Evolutionary conservation across 2,329 filamentous ascomycete genomes (phyloP), one percentile per base, ranked within the genome.

Genomic region (Paecilomyces sp.): DNA sequence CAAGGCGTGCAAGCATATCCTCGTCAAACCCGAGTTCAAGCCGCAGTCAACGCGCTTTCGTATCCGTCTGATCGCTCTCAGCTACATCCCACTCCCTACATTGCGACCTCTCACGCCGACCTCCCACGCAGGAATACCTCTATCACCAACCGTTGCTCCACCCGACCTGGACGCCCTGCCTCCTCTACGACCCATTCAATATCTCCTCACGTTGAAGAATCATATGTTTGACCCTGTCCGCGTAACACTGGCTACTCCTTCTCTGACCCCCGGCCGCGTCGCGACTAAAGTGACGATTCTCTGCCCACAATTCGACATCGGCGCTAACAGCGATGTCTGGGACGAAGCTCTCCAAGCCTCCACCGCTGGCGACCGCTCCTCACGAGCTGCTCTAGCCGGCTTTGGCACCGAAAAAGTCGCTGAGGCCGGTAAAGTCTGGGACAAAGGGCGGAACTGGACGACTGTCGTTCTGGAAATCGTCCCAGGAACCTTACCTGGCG

Each of bases 391-490:
- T 22, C 41, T 18, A 47, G 41, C 18, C 22, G 51, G 74, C 66
- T 76, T 67, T 52, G 71, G 67, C 28, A 70, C 71, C n/a, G 74
- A 76, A 50, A 81, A 78, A 56, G 83, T 85, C 55, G 86, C 90
- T 15, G 92, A 96, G 74, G 90, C 90, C 0, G 94, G 93, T 57
- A 97, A 97, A 76, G 87, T 97, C n/a, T 99, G 91, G 90, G 92
- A 97, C 64, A 85, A 88, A 58, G 93, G 92, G 0, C 83, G 92
- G 36, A 99, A 97, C 73, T 97, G 92, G 90, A 94, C 94, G 15
- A 94, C 88, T 65, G 91, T 99, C 11, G 90, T 97, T 22, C 81
- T 99, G 28, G 94, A 99, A 73, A 88, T 99, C 13, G 85, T 97
- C 85, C 92, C 68, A 68, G 81, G 63, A 62, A 76, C 67, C 18